Evolutionary conservation across 768 basidiomycete genomes (phyloP).

Genomic region (Tricholoma matsutake): DNA sequence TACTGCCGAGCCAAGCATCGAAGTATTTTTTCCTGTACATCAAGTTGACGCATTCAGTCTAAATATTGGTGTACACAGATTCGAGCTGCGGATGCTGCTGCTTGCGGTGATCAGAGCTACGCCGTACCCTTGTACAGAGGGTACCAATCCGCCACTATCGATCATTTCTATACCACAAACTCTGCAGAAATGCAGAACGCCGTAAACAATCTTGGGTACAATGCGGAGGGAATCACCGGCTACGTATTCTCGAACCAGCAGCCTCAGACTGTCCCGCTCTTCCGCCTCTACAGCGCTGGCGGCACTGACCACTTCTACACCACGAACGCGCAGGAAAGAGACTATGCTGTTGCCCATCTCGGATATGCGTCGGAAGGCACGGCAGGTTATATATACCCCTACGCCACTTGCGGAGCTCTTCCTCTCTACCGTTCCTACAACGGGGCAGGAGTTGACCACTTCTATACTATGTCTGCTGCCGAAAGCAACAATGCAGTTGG

Average conservation of each 20-base stretch:
- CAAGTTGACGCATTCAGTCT: background rate
- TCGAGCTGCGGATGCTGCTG: background rate
- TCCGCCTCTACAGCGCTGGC: background rate
- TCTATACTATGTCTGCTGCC: background rate
- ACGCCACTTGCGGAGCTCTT: background rate
- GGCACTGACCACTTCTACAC: background rate
- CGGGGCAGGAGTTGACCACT: background rate
- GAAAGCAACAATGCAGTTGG: background rate
- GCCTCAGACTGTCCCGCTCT: conserved; percentile 10
- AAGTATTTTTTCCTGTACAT: background rate
- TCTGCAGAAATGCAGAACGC: conserved; percentile 12
- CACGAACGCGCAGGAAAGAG: background rate
- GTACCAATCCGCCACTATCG: background rate
- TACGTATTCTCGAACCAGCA: conserved; percentile 10
- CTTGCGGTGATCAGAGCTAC: conserved; percentile 9
- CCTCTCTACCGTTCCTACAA: background rate
- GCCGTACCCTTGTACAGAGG: conserved; percentile 10
- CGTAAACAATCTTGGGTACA: conserved; percentile 8
- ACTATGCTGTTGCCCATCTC: background rate
- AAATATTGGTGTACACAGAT: background rate
- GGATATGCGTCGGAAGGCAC: background rate
- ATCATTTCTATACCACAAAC: conserved; percentile 16
- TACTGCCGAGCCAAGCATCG: background rate
- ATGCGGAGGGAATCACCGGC: conserved; percentile 14
- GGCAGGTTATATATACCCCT: background rate